phyloP scores from a whole-genome alignment of 2,329 filamentous ascomycete genomes.

The Diaporthe sp. region DNA sequence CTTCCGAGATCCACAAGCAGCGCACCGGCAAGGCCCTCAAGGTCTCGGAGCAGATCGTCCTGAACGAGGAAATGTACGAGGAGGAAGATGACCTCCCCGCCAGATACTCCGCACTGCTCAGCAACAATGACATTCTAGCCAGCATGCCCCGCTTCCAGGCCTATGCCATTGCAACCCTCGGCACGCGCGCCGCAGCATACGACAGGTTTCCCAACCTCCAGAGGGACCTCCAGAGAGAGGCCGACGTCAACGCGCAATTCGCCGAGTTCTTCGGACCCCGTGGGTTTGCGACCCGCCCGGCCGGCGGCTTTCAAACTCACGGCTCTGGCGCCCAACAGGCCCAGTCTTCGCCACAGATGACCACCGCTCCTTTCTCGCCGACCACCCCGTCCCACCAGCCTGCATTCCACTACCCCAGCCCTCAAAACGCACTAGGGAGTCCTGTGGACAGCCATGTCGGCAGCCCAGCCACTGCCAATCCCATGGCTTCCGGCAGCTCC shows the following conservation, averaged over 20 bases:
- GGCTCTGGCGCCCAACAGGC: not conserved
- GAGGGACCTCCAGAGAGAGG: not conserved
- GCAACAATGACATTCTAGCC: constrained; percentile 28
- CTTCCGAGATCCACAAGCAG: constrained; percentile 91
- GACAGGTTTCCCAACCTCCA: constrained; percentile 16
- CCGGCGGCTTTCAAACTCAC: not conserved
- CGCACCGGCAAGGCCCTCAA: constrained; percentile 85
- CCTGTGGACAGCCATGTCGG: constrained; percentile 4
- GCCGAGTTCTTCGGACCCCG: constrained; percentile 24
- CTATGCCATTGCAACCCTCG: constrained; percentile 27
- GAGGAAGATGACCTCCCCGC: constrained; percentile 85
- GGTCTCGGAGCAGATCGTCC: constrained; percentile 86
- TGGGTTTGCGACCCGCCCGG: constrained; percentile 2
- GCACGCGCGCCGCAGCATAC: constrained; percentile 16
- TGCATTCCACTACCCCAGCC: constrained; percentile 17
- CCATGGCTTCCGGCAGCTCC: constrained; percentile 26
- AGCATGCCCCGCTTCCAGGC: constrained; percentile 25
- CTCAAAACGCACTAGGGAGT: constrained; percentile 7
- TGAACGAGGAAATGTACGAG: constrained; percentile 96
- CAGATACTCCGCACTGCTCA: constrained; percentile 19
- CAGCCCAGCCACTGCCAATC: not conserved
- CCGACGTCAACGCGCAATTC: constrained; percentile 26
- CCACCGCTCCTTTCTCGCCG: constrained; percentile 2
- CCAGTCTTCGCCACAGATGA: constrained; percentile 8
- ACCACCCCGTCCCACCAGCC: constrained; percentile 4